These are phyloP conservation scores for Erucastrum elatum DNA, from an alignment of 345 rosid genomes.

Conservation along the genomic window DNA sequence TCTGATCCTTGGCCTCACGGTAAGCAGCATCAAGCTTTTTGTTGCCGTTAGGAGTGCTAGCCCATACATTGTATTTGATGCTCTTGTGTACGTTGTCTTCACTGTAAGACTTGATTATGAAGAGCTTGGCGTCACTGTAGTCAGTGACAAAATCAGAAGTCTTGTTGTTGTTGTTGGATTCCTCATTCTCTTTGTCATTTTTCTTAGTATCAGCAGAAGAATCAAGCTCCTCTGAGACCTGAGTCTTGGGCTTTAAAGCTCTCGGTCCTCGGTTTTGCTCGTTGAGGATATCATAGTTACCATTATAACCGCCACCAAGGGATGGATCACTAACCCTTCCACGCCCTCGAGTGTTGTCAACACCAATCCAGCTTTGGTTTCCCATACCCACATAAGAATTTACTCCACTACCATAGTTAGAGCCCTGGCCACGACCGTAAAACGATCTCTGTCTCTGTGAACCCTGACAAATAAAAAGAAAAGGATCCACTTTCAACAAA, in stretches of 20 bases:
- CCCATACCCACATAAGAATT: conserved; percentile 54
- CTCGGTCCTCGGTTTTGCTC: conserved; percentile 94
- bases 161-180: conserved; percentile 41
- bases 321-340: conserved; percentile 60
- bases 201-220: conserved; percentile 50
- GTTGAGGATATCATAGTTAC: conserved; percentile 62
- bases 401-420: conserved; percentile 57
- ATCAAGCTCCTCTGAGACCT: conserved; percentile 51
- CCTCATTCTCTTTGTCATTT: conserved; percentile 45
- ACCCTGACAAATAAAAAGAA: conserved; percentile 44
- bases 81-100: conserved; percentile 99
- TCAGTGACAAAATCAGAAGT: conserved; percentile 57
- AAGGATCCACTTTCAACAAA: background rate
- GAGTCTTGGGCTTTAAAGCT: conserved; percentile 74
- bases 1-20: conserved; percentile 67
- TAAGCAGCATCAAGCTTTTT: conserved; percentile 81
- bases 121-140: conserved; percentile 74
- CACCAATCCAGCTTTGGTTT: conserved; percentile 59
- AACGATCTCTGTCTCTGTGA: conserved; percentile 68
- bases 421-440: conserved; percentile 57
- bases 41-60: conserved; percentile 93
- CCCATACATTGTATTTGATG: conserved; percentile 91
- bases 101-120: conserved; percentile 92
- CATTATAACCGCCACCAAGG: conserved; percentile 67
- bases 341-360: conserved; percentile 58